Conservation (phyloP, 352 stramenopile genomes). For the Phytophthora kernoviae region DNA sequence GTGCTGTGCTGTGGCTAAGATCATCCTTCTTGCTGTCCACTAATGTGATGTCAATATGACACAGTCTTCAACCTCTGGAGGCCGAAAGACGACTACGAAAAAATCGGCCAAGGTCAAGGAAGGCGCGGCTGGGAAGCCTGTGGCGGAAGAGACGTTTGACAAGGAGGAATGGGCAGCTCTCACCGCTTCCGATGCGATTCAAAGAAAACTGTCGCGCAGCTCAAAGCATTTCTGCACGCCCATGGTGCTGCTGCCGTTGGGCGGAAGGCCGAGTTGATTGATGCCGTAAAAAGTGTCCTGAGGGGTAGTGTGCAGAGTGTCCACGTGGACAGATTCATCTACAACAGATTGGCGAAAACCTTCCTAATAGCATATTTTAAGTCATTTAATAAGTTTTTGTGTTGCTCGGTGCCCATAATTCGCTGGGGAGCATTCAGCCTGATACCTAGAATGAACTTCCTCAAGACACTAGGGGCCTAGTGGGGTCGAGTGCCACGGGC, state of each 20-base stretch:
- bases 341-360: not conserved
- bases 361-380: not conserved
- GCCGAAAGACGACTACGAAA: conserved; percentile 39
- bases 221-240: conserved; percentile 70
- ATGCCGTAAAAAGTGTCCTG: conserved; percentile 53
- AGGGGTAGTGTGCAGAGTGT: conserved; percentile 14
- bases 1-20: not conserved
- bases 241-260: conserved; percentile 48
- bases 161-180: conserved; percentile 58
- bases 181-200: conserved; percentile 48
- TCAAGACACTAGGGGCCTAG: conserved; percentile 85
- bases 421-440: not conserved
- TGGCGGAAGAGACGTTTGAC: conserved; percentile 46
- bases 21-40: not conserved
- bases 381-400: conserved; percentile 6
- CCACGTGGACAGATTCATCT: not conserved
- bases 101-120: conserved; percentile 39
- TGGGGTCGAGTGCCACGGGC: conserved; percentile 69
- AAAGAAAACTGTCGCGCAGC: conserved; percentile 73
- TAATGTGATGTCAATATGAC: conserved; percentile 2
- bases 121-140: conserved; percentile 22
- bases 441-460: conserved; percentile 90
- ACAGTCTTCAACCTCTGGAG: conserved; percentile 32
- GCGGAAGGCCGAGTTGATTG: conserved; percentile 72
- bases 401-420: conserved; percentile 4